phyloP scores from a whole-genome alignment of 2,329 filamentous ascomycete species.

The Ophiocordyceps camponoti-leonardi region DNA sequence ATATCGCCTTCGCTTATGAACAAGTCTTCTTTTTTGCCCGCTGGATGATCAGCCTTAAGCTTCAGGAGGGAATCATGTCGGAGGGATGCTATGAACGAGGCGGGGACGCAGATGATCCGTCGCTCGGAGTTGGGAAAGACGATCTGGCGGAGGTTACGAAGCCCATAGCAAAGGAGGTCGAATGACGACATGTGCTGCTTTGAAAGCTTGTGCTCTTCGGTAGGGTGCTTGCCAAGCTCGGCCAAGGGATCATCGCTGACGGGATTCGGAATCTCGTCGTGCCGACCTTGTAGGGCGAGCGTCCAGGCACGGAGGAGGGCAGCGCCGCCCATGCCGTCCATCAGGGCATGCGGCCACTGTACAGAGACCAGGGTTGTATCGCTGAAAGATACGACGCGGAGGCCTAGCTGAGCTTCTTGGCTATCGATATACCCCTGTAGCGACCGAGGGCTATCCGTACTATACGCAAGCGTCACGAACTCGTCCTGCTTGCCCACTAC shows the following conservation, averaged over 20 bases:
- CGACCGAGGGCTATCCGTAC: not conserved
- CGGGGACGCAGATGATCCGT: too few relatives aligned
- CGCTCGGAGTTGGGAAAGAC: too few relatives aligned
- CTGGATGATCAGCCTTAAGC: too few relatives aligned
- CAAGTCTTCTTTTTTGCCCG: too few relatives aligned
- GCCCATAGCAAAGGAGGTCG: too few relatives aligned
- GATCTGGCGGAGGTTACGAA: too few relatives aligned
- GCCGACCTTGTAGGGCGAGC: not conserved
- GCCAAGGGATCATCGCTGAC: not conserved
- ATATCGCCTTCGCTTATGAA: too few relatives aligned
- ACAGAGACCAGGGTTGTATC: not conserved
- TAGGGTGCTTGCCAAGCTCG: too few relatives aligned
- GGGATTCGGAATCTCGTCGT: not conserved
- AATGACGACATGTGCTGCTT: too few relatives aligned
- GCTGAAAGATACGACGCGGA: not conserved
- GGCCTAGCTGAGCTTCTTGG: not conserved
- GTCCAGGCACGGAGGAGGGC: conserved; percentile 4
- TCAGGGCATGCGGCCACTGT: not conserved
- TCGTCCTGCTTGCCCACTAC: not conserved
- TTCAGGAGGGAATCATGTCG: too few relatives aligned
- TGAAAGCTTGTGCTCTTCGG: too few relatives aligned
- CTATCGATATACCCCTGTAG: not conserved
- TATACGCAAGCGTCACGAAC: not conserved
- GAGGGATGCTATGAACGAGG: too few relatives aligned
- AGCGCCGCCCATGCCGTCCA: not conserved